Evolutionary conservation across 78 protist species (phyloP).

Genomic region (Protostelium mycophagum): DNA sequence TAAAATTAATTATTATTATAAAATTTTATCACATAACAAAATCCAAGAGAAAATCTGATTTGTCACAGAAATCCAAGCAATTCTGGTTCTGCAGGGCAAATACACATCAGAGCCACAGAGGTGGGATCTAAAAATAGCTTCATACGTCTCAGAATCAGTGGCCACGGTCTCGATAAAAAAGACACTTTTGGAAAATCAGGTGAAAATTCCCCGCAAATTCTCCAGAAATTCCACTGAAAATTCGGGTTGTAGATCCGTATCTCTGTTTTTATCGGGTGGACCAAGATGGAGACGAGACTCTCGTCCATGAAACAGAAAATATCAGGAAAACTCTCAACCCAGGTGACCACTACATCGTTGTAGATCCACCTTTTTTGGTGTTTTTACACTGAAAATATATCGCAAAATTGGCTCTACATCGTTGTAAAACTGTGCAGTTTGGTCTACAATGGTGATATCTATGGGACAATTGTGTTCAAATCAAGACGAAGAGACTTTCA

Average conservation of each 20-base stretch:
- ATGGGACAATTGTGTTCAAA: background rate
- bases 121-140: background rate
- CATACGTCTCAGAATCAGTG: background rate
- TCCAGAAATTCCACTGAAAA: background rate
- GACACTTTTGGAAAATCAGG: background rate
- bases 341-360: background rate
- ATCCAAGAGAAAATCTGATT: too few relatives aligned
- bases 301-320: background rate
- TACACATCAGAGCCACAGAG: background rate
- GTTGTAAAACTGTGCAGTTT: background rate
- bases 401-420: background rate
- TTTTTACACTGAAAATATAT: too few relatives aligned
- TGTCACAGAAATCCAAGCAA: background rate
- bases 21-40: too few relatives aligned
- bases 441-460: background rate
- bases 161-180: background rate
- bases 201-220: background rate
- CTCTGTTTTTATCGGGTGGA: background rate
- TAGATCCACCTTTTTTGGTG: background rate
- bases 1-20: too few relatives aligned
- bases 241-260: background rate
- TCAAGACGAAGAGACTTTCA: background rate
- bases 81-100: background rate
- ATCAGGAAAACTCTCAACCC: background rate
- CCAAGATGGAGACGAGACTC: background rate